phyloP scores from a whole-genome alignment of 169 alveolate genomes.

The Plasmodium berghei region DNA sequence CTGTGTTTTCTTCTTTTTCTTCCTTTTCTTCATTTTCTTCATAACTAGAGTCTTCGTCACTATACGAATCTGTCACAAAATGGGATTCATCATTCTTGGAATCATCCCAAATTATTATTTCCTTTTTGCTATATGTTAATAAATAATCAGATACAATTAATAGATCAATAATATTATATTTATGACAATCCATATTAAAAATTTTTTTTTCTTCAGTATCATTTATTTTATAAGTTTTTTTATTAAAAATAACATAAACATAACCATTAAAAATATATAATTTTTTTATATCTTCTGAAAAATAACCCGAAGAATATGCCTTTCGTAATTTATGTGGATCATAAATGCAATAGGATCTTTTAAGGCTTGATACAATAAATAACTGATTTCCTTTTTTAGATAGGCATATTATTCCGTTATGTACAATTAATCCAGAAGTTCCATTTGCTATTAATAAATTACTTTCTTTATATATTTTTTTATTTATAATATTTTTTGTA shows the following conservation, averaged over 20 bases:
- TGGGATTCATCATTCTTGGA: background rate
- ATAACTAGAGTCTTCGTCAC: slow-evolving; percentile 2
- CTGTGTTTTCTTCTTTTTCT: slow-evolving; percentile 16
- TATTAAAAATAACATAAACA: slow-evolving; percentile 51
- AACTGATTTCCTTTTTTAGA: slow-evolving; percentile 43
- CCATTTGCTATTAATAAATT: slow-evolving; percentile 64
- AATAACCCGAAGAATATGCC: slow-evolving; percentile 40
- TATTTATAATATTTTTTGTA: background rate
- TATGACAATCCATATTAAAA: slow-evolving; percentile 5
- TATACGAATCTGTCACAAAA: background rate
- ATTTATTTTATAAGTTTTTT: slow-evolving; percentile 48
- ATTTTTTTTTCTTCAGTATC: slow-evolving; percentile 41
- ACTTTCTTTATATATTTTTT: slow-evolving; percentile 32
- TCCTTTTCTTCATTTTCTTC: slow-evolving; percentile 27
- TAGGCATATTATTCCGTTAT: slow-evolving; percentile 70
- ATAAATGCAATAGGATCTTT: slow-evolving; percentile 34
- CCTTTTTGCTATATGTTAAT: slow-evolving; percentile 63
- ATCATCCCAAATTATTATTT: slow-evolving; percentile 68
- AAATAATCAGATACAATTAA: slow-evolving; percentile 39
- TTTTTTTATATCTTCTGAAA: slow-evolving; percentile 52
- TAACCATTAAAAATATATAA: slow-evolving; percentile 26
- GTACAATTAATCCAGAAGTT: slow-evolving; percentile 50
- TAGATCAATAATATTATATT: slow-evolving; percentile 29
- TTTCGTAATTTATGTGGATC: slow-evolving; percentile 61
- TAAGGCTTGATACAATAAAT: slow-evolving; percentile 46